phyloP scores from a whole-genome alignment of 345 rosid species.

The Eucalyptus marginata region DNA sequence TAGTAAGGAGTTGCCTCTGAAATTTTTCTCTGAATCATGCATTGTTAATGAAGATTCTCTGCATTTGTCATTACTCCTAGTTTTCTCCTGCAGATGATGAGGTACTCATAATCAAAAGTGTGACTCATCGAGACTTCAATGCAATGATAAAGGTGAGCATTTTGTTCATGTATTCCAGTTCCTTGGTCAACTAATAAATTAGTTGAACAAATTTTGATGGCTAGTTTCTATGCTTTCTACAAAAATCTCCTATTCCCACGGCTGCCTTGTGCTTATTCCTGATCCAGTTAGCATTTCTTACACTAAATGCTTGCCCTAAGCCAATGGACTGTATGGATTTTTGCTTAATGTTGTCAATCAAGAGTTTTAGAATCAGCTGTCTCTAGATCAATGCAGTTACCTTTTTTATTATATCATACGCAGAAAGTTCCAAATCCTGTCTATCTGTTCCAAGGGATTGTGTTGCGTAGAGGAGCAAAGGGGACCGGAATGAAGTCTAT shows the following conservation, averaged over 20 bases:
- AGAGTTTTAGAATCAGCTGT: neutral
- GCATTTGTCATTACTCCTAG: neutral
- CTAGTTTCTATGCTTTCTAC: neutral
- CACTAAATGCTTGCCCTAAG: neutral
- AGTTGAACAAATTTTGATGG: neutral
- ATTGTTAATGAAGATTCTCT: neutral
- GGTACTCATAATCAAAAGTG: conserved; percentile 90
- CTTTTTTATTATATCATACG: conserved; percentile 1
- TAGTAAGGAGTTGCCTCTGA: neutral
- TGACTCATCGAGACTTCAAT: conserved; percentile 83
- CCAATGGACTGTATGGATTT: neutral
- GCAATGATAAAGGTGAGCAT: conserved; percentile 78
- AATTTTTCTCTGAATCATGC: neutral
- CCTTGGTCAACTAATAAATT: neutral
- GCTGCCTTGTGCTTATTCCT: neutral
- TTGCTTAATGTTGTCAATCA: neutral
- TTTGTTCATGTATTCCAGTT: neutral
- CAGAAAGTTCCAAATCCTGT: conserved; percentile 96
- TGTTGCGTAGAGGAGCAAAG: conserved; percentile 93
- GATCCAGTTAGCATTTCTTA: neutral
- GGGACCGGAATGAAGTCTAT: conserved; percentile 99
- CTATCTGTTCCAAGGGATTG: conserved; percentile 98
- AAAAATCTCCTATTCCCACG: neutral
- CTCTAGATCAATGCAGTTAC: neutral
- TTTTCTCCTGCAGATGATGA: conserved; percentile 57